Evolutionary conservation across 768 basidiomycete species (phyloP), one percentile per base, ranked within the genome.

Genomic region (Rhizopogon vulgaris): DNA sequence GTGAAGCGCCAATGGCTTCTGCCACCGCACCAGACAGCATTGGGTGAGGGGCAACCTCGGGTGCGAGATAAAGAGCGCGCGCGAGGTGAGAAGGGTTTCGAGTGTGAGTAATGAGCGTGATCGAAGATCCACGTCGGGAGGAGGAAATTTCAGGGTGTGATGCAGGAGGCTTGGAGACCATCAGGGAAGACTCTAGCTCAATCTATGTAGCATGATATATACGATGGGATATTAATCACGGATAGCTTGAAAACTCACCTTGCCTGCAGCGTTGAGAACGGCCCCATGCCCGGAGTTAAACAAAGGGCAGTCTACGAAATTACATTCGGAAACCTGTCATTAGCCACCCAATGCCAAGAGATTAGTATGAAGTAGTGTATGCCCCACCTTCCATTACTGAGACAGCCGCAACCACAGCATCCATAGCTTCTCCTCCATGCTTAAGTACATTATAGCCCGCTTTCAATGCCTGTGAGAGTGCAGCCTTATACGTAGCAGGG

Each of bases 211-310:
- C 17, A 41, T 41, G 48, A 22, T 45, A 47, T 52, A 41, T 51
- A 36, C 27, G 12, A 32, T 22, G 15, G 17, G 25, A 4, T 41
- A 14, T 50, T 28, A 36, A 28, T 12, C 24, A 7, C 6, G 38
- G 3, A 4, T 22, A 11, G 1, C 36, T n/a, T n/a, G 22, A 28
- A 18, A n/a, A 40, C 65, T 41, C 50, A 87, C 88, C 76, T 90
- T 88, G 41, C 90, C 89, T 8, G 72, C 87, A 10, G 77, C 69
- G 57, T 91, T 92, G 71, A 90, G 92, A 14, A 92, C 89, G 7
- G 90, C 85, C 3, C 90, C 90, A 59, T 85, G 87, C 17, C 80
- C 88, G 27, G 83, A 70, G 58, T 92, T 92, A 71, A 92, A 91
- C 15, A 92, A 68, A 7, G 86, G 83, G 54, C 77, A 80, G 60